phyloP scores from a whole-genome alignment of 257 asterid genomes.

The Mitragyna speciosa region DNA sequence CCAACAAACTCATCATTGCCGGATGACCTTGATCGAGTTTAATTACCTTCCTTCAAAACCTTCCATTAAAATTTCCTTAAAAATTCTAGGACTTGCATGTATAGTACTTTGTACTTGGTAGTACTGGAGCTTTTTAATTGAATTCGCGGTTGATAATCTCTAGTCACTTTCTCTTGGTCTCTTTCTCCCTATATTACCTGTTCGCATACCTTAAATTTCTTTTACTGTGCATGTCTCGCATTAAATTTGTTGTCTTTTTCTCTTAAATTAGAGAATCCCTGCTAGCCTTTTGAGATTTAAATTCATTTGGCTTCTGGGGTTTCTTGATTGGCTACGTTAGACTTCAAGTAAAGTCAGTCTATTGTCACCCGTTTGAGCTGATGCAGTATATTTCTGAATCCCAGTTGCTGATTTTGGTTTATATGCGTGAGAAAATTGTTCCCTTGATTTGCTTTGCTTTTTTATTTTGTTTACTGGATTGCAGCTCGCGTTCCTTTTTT shows the following conservation, averaged over 20 bases:
- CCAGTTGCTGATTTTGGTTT: not conserved
- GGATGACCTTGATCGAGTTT: not conserved
- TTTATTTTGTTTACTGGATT: not conserved
- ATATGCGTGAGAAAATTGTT: not conserved
- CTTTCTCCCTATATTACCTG: not conserved
- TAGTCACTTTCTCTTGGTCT: not conserved
- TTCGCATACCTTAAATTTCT: not conserved
- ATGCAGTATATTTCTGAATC: not conserved
- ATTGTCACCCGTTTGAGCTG: not conserved
- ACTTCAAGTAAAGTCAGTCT: slow-evolving; percentile 5
- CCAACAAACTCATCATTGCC: not conserved
- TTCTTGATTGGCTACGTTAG: not conserved
- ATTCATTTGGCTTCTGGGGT: not conserved
- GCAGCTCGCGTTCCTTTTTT: not conserved
- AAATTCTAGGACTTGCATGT: not conserved
- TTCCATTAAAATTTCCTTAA: not conserved
- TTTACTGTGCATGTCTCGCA: not conserved
- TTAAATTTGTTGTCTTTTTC: not conserved
- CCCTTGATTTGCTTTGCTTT: not conserved
- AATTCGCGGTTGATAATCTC: too few species aligned
- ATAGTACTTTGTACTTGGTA: not conserved
- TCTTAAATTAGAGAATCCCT: not conserved
- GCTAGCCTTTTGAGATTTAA: not conserved
- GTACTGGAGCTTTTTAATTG: too few species aligned
- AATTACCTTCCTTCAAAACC: slow-evolving; percentile 2